Conservation (phyloP, 768 basidiomycete species). For the Rhodotorula graminis region DNA sequence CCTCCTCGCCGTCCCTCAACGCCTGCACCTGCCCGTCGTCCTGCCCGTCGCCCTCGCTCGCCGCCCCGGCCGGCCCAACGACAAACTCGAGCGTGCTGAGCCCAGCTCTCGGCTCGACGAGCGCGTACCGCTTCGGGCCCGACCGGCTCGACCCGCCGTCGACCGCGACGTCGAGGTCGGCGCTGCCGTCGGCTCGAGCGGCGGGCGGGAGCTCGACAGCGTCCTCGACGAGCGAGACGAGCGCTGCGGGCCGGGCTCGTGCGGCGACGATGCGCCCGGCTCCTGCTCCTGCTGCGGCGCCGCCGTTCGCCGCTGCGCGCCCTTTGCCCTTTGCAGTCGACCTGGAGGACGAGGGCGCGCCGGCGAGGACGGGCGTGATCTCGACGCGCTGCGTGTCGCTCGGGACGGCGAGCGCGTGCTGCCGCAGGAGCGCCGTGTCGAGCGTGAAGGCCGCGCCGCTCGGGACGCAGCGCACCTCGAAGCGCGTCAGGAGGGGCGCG, state of each 20-base stretch:
- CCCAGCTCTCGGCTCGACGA: slow-evolving; percentile 15
- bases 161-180: background rate
- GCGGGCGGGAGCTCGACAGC: background rate
- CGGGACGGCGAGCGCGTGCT: slow-evolving; percentile 28
- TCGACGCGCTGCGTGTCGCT: slow-evolving; percentile 2
- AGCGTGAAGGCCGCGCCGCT: background rate
- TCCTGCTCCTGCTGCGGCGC: background rate
- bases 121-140: background rate
- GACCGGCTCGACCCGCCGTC: no score
- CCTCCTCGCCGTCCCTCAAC: slow-evolving; percentile 1
- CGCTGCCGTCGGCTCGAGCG: background rate
- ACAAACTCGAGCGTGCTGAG: slow-evolving; percentile 27
- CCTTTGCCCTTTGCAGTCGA: background rate
- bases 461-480: background rate
- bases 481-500: slow-evolving; percentile 8
- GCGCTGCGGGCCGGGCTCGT: background rate
- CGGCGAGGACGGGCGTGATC: background rate
- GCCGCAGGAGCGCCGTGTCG: slow-evolving; percentile 13
- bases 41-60: background rate
- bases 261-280: background rate
- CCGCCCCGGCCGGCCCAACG: background rate
- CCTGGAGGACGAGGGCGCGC: no score
- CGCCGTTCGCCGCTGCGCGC: background rate
- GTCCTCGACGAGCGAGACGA: background rate
- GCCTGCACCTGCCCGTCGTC: background rate